Evolutionary conservation across 257 asterid species (phyloP), one percentile per base, ranked within the genome.

Genomic region (Gentiana straminea): DNA sequence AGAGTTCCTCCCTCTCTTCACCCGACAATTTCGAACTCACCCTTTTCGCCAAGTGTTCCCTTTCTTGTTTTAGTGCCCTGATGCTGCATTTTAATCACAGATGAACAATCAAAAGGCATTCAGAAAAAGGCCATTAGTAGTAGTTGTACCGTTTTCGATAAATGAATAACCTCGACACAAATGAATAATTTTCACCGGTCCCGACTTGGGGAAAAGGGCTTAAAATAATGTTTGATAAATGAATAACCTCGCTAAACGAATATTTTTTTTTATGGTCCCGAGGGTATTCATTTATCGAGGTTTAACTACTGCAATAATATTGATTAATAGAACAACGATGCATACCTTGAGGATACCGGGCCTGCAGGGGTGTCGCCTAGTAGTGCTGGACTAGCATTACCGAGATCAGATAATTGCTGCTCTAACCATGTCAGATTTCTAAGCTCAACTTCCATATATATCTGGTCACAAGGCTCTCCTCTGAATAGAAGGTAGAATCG

Each of bases 361-460:
- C 88, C 62, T 35, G 98, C 86, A 35, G 98, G 94, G 62, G 84
- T 95, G 41, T 92, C 95, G 0, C 97, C 97, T 64, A 92, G 76
- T 58, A 92, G 94, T 0, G 97, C 98, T 3, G 98, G 98, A 76
- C 98, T 92, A 51, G 97, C 98, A 63, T 92, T 92, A 13, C 98
- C 98, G 10, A 92, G 75, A 49, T 89, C 94, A 34, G 94, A 95
- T 13, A 88, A 64, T 61, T 85, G 94, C 67, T 84, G 95, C 68
- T 92, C 98, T 74, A 87, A 67, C 96, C 96, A 92, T 76, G 79
- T 88, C 69, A 87, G 64, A 70, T 95, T 75, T 72, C 88, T 70
- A 6, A 87, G 84, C 61, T 92, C 98, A 8, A 92, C 98, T 77
- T 92, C 97, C 90, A 92, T 70, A 43, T 88, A 92, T 44, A 88